Evolutionary conservation across 495 filamentous ascomycete genomes (phyloP), one percentile per base, ranked within the genome.

Genomic region (Aspergillus affinis): DNA sequence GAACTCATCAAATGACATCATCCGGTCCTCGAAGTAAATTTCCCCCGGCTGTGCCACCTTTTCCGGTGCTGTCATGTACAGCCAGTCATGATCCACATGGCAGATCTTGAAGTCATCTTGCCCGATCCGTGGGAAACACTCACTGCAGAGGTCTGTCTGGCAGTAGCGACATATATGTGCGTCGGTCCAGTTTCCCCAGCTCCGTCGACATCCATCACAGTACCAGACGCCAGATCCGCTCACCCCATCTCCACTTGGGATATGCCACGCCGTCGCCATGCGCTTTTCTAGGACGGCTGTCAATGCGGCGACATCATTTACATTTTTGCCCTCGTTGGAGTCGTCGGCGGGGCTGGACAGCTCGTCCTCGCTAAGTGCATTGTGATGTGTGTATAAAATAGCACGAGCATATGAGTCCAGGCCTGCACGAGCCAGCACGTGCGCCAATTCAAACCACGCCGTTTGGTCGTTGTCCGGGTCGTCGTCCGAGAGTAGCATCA

Each of bases 401-500:
- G 36, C 36, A 15, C 36, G 13, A 15, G 36, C 36, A 15, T 41
- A 41, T 5, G 36, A 41, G 36, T 41, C 36, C 36, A 41, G 36
- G 36, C 32, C 32, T 7, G 61, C 61, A 13, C 51, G 55, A 3
- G 53, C 20, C 12, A 63, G 48, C 0, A 48, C 52, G 7, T 20
- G 20, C 29, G 30, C 12, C 18, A 63, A 48, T 20, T 63, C 53
- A 3, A 51, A 10, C 6, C 52, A 45, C 13, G 49, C 54, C 15
- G 17, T 20, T 8, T 32, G 7, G 17, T 63, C 61, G 27, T 63
- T 63, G 9, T 60, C 56, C 8, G 61, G 52, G 23, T 63, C 57
- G 45, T 60, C 57, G 20, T 63, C 61, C 27, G 55, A 59, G 17
- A 60, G 52, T 19, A 60, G 55, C 2, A 57, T 23, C 18, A 59